A percentile compares a stretch with the other conserved stretches of the same genome.
Conservation (phyloP, 2,329 filamentous ascomycete species). For the Aspergillus pseudoglaucus region DNA sequence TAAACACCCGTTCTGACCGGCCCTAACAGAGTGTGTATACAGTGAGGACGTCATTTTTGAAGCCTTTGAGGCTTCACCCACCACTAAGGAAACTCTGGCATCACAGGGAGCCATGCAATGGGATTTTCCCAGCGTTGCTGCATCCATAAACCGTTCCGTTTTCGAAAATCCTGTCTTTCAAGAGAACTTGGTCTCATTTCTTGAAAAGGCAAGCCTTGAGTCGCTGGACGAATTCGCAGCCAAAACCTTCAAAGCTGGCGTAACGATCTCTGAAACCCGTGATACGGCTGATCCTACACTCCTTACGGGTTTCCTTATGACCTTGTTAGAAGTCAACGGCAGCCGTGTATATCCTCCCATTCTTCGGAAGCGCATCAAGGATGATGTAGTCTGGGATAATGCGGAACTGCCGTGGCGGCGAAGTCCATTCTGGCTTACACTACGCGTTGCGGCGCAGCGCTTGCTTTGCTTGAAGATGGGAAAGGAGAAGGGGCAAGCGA, state of each 20-base stretch:
- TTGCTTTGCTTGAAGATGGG: slow-evolving; percentile 41
- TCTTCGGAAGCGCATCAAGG: slow-evolving; percentile 54
- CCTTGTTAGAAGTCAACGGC: slow-evolving; percentile 53
- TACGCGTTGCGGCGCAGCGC: slow-evolving; percentile 54
- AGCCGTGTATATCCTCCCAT: slow-evolving; percentile 24
- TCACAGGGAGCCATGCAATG: slow-evolving; percentile 49
- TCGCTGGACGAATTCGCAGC: slow-evolving; percentile 50
- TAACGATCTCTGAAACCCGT: slow-evolving; percentile 47
- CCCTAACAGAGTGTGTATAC: slow-evolving; percentile 1
- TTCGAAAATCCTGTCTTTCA: slow-evolving; percentile 38
- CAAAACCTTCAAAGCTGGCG: slow-evolving; percentile 46
- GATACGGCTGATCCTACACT: slow-evolving; percentile 53
- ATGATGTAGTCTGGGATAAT: slow-evolving; percentile 51
- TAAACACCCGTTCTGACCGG: background rate
- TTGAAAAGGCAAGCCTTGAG: slow-evolving; percentile 39
- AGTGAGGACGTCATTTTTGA: slow-evolving; percentile 45
- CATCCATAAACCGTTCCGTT: slow-evolving; percentile 19
- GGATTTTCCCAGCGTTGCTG: slow-evolving; percentile 54
- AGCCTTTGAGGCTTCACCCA: slow-evolving; percentile 54
- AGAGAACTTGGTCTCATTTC: slow-evolving; percentile 39
- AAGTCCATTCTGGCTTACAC: slow-evolving; percentile 55
- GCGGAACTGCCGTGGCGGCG: slow-evolving; percentile 56
- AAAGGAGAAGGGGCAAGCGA: slow-evolving; percentile 36
- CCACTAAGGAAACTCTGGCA: slow-evolving; percentile 47
- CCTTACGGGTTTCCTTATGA: slow-evolving; percentile 55